Evolutionary conservation across 352 stramenopile genomes (phyloP), one percentile per base, ranked within the genome.

Genomic region (Globisporangium uncinulatum): DNA sequence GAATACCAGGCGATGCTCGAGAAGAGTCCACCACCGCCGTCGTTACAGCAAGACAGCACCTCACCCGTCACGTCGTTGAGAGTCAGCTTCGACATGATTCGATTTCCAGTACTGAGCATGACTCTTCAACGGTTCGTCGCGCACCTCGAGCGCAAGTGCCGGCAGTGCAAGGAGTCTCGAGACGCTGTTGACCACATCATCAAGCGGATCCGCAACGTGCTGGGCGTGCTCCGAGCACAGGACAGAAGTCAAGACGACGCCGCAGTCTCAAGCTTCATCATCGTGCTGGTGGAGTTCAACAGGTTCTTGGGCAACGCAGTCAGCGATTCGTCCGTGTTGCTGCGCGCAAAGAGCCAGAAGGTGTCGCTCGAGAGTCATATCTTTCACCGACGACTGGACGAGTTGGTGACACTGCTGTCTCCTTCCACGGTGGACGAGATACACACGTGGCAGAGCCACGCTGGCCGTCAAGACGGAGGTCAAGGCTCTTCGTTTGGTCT

Each of bases 291-390:
- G 32, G 10, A n/a, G 4, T 21, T 54, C 9, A 17, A 42, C 9
- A 9, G n/a, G 31, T 54, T 54, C 49, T 6, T 54, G 5, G 4
- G 49, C 4, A 14, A 31, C 7, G 17, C 49, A 11, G 6, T 34
- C 7, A 6, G 19, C 14, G 17, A 39, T 3, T 32, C 42, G 17
- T 54, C 49, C 5, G 2, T 54, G 6, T 11, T 54, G n/a, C 3
- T 31, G 49, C 19, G 32, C 14, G 49, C 49, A 5, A 29, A 32
- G 34, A 54, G 49, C 15, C 49, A 54, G n/a, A 39, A 41, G 15
- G 49, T 39, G n/a, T n/a, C 49, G 32, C 32, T 54, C 9, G 17
- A 41, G 32, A 54, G 32, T 34, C 42, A 54, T 17, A 17, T 43
- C 17, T 54, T 54, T n/a, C 49, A 54, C 17, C 31, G 17, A 8